phyloP scores from a whole-genome alignment of 1,284 basidiomycete species.

The Phylloporus sp. region DNA sequence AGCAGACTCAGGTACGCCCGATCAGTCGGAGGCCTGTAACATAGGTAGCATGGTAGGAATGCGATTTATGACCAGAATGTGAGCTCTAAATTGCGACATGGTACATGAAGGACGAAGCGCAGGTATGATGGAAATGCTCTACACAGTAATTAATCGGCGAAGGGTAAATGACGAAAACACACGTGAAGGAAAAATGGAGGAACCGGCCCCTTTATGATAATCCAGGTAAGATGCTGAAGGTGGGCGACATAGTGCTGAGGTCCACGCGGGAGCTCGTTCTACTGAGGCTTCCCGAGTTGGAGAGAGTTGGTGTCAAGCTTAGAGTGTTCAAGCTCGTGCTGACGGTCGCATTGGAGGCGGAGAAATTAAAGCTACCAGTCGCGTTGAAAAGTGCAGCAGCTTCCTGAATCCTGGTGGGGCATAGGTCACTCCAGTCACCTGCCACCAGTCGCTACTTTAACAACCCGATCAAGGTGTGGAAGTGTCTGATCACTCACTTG shows the following conservation, averaged over 20 bases:
- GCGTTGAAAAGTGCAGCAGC: conserved; percentile 22
- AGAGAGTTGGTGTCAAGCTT: not conserved
- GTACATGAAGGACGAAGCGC: not conserved
- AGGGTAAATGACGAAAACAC: not conserved
- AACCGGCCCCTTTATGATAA: not conserved
- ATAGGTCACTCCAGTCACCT: conserved; percentile 27
- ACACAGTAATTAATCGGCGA: not conserved
- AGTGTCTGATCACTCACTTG: conserved; percentile 22
- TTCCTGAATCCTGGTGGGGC: conserved; percentile 22
- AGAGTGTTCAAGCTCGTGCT: not conserved
- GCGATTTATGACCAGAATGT: not conserved
- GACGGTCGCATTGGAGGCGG: conserved; percentile 12
- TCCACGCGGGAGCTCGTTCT: conserved; percentile 13
- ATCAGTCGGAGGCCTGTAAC: too few relatives aligned
- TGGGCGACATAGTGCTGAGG: conserved; percentile 23
- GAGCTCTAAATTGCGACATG: too few relatives aligned
- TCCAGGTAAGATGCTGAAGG: conserved; percentile 14
- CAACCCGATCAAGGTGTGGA: not conserved
- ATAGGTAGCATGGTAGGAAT: too few relatives aligned
- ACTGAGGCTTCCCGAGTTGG: not conserved
- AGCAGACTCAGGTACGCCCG: too few relatives aligned
- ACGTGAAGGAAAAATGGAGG: not conserved
- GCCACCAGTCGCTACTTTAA: not conserved
- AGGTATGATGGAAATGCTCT: not conserved
- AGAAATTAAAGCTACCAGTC: conserved; percentile 23